A percentile compares a stretch with the other conserved stretches of the same genome.
Conservation (phyloP, 345 rosid species). For the Raphanus sativus region DNA sequence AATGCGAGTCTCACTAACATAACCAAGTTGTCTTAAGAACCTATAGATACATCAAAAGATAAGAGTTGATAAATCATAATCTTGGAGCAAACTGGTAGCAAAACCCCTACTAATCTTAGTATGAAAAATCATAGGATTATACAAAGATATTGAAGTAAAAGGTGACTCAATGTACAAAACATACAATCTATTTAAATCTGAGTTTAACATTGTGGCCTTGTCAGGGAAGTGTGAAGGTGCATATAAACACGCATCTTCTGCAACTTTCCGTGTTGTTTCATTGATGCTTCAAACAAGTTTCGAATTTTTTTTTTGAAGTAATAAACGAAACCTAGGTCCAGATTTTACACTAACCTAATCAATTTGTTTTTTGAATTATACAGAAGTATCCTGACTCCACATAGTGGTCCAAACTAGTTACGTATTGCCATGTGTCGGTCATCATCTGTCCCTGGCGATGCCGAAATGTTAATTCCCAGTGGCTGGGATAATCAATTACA, state of each 20-base stretch:
- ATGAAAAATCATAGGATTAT: neutral
- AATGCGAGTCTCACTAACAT: conserved; percentile 70
- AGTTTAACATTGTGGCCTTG: conserved; percentile 43
- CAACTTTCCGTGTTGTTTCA: conserved; percentile 71
- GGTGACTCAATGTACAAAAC: neutral
- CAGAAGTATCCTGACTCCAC: no score
- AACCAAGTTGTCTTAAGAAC: conserved; percentile 94
- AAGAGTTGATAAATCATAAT: no score
- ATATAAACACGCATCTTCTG: conserved; percentile 60
- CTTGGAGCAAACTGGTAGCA: conserved; percentile 41
- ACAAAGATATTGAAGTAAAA: neutral
- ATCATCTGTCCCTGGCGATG: no score
- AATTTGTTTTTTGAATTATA: no score
- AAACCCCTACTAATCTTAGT: conserved; percentile 12
- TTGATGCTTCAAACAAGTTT: conserved; percentile 61
- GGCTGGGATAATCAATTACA: neutral
- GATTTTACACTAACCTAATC: neutral
- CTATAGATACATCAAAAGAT: no score
- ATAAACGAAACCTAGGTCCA: neutral
- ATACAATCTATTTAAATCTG: conserved; percentile 52
- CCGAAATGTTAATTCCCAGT: no score
- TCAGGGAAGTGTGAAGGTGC: conserved; percentile 52
- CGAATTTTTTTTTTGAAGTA: neutral
- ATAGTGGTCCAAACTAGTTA: no score
- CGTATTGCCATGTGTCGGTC: no score